Percentiles rank a stretch among this genome's conserved stretches.
Conservation (phyloP, 148 eudicot species). For the Camellia granthamiana region DNA sequence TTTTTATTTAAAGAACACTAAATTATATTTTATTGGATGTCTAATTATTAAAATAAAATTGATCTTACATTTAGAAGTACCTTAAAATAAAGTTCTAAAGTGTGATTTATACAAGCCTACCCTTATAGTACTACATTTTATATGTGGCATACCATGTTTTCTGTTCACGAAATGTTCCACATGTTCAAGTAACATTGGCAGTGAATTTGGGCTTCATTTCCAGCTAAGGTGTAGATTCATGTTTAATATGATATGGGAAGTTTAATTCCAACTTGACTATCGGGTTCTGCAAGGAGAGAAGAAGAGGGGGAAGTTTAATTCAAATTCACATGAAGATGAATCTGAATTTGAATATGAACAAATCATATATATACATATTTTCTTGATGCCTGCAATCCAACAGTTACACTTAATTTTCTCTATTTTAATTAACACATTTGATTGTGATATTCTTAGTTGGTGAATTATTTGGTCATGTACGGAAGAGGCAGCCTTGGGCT, state of each 20-base stretch:
- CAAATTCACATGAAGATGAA: not conserved
- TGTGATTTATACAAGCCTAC: no score
- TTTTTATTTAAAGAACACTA: no score
- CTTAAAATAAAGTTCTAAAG: no score
- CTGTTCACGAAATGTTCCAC: no score
- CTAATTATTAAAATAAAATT: no score
- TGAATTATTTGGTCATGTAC: slow-evolving; percentile 74
- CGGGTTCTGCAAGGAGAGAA: not conserved
- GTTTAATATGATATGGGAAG: not conserved
- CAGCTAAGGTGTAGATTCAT: not conserved
- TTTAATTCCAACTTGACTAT: not conserved
- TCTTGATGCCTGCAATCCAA: no score
- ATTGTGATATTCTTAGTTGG: slow-evolving; percentile 48
- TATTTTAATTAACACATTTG: not conserved
- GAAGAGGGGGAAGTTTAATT: not conserved
- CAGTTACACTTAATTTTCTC: not conserved
- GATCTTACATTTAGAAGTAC: no score
- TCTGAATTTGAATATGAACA: no score
- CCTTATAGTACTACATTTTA: no score
- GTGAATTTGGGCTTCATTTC: slow-evolving; percentile 2
- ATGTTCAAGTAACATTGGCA: no score
- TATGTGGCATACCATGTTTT: no score
- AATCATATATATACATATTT: not conserved
- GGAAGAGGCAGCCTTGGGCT: slow-evolving; percentile 96
- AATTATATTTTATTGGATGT: no score